phyloP scores from a whole-genome alignment of 2,329 filamentous ascomycete species.

The Colletotrichum magnum region DNA sequence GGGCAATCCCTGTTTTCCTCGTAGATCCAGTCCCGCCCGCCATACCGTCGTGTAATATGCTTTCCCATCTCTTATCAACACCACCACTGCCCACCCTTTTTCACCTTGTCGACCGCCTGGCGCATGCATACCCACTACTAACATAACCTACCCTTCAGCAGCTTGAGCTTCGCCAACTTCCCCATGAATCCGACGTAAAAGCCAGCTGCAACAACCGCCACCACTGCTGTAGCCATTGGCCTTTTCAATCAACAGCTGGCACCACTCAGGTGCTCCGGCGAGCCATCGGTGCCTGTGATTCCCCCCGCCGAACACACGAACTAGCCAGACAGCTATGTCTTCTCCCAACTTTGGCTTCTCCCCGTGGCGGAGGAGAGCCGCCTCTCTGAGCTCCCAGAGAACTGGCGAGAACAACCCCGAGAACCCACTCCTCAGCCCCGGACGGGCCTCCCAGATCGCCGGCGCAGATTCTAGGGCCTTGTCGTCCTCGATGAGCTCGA shows the following conservation, averaged over 20 bases:
- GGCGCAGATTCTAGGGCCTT: slow-evolving; percentile 50
- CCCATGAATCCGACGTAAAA: slow-evolving; percentile 32
- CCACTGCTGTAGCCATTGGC: slow-evolving; percentile 20
- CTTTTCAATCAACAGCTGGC: slow-evolving; percentile 27
- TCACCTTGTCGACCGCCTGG: not conserved
- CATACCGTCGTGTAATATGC: slow-evolving; percentile 28
- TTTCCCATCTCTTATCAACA: slow-evolving; percentile 36
- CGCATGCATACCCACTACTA: slow-evolving; percentile 2
- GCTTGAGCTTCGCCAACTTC: slow-evolving; percentile 32
- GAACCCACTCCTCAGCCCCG: slow-evolving; percentile 41
- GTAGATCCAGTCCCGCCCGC: slow-evolving; percentile 36
- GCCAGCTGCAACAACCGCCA: slow-evolving; percentile 12
- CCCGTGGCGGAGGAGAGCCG: slow-evolving; percentile 60
- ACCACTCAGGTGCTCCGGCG: slow-evolving; percentile 23
- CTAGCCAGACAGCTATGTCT: slow-evolving; percentile 56
- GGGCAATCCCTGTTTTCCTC: slow-evolving; percentile 34
- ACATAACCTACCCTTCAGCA: not conserved
- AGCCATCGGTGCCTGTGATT: slow-evolving; percentile 14
- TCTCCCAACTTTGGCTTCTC: slow-evolving; percentile 62
- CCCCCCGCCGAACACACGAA: slow-evolving; percentile 13
- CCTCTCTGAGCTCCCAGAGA: slow-evolving; percentile 43
- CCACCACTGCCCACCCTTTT: slow-evolving; percentile 27
- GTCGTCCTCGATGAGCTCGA: slow-evolving; percentile 53
- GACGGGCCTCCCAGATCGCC: slow-evolving; percentile 41
- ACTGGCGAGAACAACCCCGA: slow-evolving; percentile 42